These are phyloP conservation scores for Nitzschia putrida DNA, from an alignment of 108 stramenopile species.

Conservation along the genomic window DNA sequence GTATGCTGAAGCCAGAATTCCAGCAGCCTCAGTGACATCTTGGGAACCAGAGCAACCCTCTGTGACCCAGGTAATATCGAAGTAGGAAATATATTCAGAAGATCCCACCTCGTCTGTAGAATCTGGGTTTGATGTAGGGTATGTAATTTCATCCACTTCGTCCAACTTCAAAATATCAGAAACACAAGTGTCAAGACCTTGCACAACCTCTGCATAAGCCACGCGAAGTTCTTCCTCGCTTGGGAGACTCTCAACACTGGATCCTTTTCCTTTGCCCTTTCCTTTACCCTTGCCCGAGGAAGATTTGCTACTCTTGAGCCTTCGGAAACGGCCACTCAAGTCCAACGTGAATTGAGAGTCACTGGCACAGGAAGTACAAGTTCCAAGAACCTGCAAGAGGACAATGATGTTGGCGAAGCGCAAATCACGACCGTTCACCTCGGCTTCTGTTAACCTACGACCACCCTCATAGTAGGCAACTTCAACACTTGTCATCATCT, in stretches of 20 bases:
- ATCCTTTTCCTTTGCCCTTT: too few relatives aligned
- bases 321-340: background rate
- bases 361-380: slow-evolving; percentile 3
- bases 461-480: background rate
- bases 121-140: background rate
- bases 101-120: too few relatives aligned
- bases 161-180: background rate
- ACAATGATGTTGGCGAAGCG: background rate
- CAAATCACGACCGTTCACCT: background rate
- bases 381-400: background rate
- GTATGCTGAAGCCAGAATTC: slow-evolving; percentile 6
- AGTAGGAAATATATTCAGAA: background rate
- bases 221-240: background rate
- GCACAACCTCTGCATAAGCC: background rate
- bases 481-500: slow-evolving; percentile 11
- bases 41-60: background rate
- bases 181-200: background rate
- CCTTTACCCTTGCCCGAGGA: too few relatives aligned
- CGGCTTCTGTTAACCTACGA: background rate
- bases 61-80: slow-evolving; percentile 8
- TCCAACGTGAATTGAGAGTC: slow-evolving; percentile 5
- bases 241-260: background rate
- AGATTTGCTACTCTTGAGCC: too few relatives aligned
- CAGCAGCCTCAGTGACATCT: slow-evolving; percentile 1
- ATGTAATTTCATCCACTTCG: background rate